Percentiles rank a stretch among this genome's conserved stretches.
Conservation (phyloP, 116 monocot species). For the Dioscorea cayenensis region DNA sequence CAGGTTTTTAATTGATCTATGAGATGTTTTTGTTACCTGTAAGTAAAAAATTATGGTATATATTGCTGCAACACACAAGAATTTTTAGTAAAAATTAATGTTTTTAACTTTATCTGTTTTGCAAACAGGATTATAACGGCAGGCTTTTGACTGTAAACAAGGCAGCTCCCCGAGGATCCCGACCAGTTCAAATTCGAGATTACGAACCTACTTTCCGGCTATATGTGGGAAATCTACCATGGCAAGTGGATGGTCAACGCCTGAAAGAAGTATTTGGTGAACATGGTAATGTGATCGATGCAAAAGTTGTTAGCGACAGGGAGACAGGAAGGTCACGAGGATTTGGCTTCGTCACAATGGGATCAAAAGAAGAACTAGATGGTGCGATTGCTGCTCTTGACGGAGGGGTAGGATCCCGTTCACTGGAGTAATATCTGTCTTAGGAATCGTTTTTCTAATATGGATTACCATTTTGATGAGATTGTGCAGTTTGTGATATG, state of each 20-base stretch:
- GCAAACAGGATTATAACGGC: conserved; percentile 48
- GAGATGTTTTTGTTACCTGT: too few relatives aligned
- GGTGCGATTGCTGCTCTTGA: conserved; percentile 92
- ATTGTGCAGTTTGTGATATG: too few relatives aligned
- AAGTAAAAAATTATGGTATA: too few relatives aligned
- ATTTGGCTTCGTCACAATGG: conserved; percentile 87
- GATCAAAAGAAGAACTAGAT: conserved; percentile 48
- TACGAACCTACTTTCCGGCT: conserved; percentile 47
- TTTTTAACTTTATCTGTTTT: conserved; percentile 2
- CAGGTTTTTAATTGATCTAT: too few relatives aligned
- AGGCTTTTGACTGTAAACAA: conserved; percentile 75
- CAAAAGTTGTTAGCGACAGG: conserved; percentile 69
- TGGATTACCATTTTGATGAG: not conserved
- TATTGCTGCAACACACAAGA: too few relatives aligned
- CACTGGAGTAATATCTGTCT: not conserved
- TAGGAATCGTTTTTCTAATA: not conserved
- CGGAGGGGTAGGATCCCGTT: conserved; percentile 46
- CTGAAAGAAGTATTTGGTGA: conserved; percentile 75
- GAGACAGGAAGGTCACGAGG: conserved; percentile 84
- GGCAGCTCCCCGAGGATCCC: conserved; percentile 69
- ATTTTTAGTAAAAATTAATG: too few relatives aligned
- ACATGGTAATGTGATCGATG: conserved; percentile 73
- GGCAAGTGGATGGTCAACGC: conserved; percentile 73
- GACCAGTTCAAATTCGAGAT: conserved; percentile 34
- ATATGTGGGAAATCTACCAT: conserved; percentile 88